phyloP scores from a whole-genome alignment of 257 asterid genomes.

The Ilex aquifolium region DNA sequence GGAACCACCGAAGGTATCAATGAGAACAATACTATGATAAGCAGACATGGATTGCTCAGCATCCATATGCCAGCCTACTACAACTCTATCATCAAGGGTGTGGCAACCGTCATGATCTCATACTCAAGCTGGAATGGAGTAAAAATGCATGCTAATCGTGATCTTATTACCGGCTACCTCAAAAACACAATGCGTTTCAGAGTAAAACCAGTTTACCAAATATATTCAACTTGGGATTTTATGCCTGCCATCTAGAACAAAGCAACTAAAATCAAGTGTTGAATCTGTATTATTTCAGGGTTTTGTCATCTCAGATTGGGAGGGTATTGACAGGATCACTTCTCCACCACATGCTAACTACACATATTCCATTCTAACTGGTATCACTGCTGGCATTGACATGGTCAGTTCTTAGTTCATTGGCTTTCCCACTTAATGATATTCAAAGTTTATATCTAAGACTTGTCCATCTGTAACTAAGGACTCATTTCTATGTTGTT shows the following conservation, averaged over 20 bases:
- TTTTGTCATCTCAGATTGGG: constrained; percentile 19
- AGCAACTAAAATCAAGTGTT: background rate
- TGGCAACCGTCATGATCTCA: constrained; percentile 45
- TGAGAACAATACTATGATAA: constrained; percentile 48
- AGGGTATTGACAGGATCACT: constrained; percentile 19
- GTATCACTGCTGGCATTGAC: constrained; percentile 18
- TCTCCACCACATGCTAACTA: constrained; percentile 20
- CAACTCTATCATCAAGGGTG: constrained; percentile 21
- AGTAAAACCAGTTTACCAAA: background rate
- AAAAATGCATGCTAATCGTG: constrained; percentile 16
- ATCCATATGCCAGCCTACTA: constrained; percentile 20
- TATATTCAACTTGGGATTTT: background rate
- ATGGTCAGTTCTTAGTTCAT: constrained; percentile 9
- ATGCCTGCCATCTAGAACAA: background rate
- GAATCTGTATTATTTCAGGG: constrained; percentile 7
- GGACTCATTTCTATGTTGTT: background rate
- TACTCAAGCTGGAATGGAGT: constrained; percentile 20
- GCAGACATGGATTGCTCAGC: constrained; percentile 20
- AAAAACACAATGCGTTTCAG: constrained; percentile 18
- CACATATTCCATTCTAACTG: constrained; percentile 16
- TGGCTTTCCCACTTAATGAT: background rate
- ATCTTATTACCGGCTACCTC: constrained; percentile 15
- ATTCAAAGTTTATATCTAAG: background rate
- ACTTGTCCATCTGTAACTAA: background rate
- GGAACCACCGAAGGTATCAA: constrained; percentile 68